Percentiles rank a stretch among this genome's conserved stretches.
Evolutionary conservation across 768 basidiomycete genomes (phyloP).

Genomic region (Phaffia australis): DNA sequence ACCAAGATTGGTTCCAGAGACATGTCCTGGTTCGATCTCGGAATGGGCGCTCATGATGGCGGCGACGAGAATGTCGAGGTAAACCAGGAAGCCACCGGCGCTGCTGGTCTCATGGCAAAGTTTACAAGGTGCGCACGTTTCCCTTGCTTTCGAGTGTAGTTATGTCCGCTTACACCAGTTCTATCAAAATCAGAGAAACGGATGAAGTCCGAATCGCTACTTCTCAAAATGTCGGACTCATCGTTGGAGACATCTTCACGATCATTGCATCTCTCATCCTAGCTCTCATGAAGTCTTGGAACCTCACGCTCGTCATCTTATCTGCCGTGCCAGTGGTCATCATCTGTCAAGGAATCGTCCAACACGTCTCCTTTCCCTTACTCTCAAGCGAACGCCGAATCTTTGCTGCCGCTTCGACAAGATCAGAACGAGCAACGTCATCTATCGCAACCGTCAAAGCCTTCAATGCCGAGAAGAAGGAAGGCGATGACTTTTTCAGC

Average conservation of each 20-base stretch:
- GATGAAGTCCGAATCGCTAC: conserved; percentile 82
- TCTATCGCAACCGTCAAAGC: conserved; percentile 86
- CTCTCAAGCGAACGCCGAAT: conserved; percentile 56
- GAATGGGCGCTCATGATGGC: conserved; percentile 45
- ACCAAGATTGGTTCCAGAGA: conserved; percentile 54
- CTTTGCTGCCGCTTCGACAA: conserved; percentile 60
- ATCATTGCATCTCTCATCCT: conserved; percentile 67
- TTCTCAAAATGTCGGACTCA: conserved; percentile 63
- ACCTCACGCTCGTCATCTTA: conserved; percentile 83
- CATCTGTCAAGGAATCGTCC: conserved; percentile 63
- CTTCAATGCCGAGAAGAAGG: conserved; percentile 63
- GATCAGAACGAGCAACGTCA: conserved; percentile 54
- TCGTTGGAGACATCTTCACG: conserved; percentile 58
- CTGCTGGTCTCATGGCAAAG: conserved; percentile 85
- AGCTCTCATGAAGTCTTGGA: conserved; percentile 66
- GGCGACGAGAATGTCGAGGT: conserved; percentile 31
- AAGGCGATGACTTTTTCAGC: conserved; percentile 45
- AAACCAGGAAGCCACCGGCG: conserved; percentile 50
- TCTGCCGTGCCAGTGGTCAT: conserved; percentile 74
- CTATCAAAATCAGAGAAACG: conserved; percentile 59
- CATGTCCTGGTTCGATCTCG: conserved; percentile 84
- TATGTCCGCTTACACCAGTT: conserved; percentile 10
- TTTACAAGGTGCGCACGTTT: conserved; percentile 56
- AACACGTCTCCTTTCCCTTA: conserved; percentile 56
- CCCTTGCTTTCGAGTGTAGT: background rate